phyloP scores from a whole-genome alignment of 768 basidiomycete species.

The Lactarius psammicola region DNA sequence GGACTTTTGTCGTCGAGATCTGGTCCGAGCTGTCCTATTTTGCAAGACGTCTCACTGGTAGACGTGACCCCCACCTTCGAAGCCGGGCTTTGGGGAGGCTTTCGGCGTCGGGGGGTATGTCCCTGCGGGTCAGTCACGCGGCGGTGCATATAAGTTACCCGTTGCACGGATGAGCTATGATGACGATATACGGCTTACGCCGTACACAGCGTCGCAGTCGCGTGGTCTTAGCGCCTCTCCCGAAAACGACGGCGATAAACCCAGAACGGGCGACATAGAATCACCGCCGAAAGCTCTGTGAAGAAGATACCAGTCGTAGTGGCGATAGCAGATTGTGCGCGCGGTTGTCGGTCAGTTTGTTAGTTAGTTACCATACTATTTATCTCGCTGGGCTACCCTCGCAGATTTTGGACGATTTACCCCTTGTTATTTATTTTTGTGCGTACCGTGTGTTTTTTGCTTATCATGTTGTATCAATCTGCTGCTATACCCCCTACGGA shows the following conservation, averaged over 20 bases:
- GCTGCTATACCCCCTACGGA: not conserved
- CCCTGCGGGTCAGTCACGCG: not conserved
- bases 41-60: constrained; percentile 41
- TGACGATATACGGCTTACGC: constrained; percentile 16
- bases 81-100: constrained; percentile 5
- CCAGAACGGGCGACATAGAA: not conserved
- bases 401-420: not conserved
- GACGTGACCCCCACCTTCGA: constrained; percentile 4
- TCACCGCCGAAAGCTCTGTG: not conserved
- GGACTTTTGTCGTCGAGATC: constrained; percentile 71
- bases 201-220: not conserved
- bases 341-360: not conserved
- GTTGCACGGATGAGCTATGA: constrained; percentile 11
- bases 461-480: constrained; percentile 2
- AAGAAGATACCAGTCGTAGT: not conserved
- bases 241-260: not conserved
- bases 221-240: not conserved
- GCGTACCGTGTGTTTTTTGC: not conserved
- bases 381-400: not conserved
- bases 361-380: not conserved
- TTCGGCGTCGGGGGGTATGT: constrained; percentile 22
- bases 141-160: not conserved
- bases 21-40: constrained; percentile 60
- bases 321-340: not conserved
- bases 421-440: not conserved